A percentile compares a stretch with the other conserved stretches of the same genome.
Evolutionary conservation across 2,329 filamentous ascomycete species (phyloP).

Genomic region (Tolypocladium ophioglossoides): DNA sequence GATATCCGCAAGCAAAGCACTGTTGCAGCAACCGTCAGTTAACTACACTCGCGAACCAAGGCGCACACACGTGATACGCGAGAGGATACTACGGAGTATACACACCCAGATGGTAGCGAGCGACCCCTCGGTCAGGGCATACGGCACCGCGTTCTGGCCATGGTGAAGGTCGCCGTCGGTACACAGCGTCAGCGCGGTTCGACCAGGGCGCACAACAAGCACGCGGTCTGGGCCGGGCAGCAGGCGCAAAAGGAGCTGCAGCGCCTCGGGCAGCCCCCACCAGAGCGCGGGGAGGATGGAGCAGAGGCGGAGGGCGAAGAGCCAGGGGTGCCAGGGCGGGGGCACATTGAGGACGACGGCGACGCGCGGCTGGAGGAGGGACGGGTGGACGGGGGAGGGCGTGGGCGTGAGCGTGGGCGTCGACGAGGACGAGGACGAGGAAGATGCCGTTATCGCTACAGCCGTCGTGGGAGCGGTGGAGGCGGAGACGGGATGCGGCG

Average conservation of each 20-base stretch:
- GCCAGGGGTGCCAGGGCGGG: constrained; percentile 59
- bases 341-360: constrained; percentile 69
- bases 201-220: constrained; percentile 14
- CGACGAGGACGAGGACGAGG: not conserved
- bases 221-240: constrained; percentile 28
- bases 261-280: constrained; percentile 60
- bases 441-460: not conserved
- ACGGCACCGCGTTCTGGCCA: constrained; percentile 15
- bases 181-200: constrained; percentile 1
- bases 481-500: not conserved
- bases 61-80: too few species aligned
- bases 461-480: not conserved
- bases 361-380: constrained; percentile 62
- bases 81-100: too few species aligned
- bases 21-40: constrained; percentile 17
- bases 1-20: constrained; percentile 68
- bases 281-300: constrained; percentile 60
- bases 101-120: constrained; percentile 66
- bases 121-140: constrained; percentile 53
- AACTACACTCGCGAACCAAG: not conserved
- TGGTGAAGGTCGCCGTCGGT: not conserved
- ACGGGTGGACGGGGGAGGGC: constrained; percentile 14
- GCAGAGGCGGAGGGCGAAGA: constrained; percentile 62
- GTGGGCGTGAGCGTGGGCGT: not conserved
- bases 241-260: constrained; percentile 57